Evolutionary conservation across 2,329 filamentous ascomycete species (phyloP), one percentile per base, ranked within the genome.

Genomic region (Fusarium acutatum): DNA sequence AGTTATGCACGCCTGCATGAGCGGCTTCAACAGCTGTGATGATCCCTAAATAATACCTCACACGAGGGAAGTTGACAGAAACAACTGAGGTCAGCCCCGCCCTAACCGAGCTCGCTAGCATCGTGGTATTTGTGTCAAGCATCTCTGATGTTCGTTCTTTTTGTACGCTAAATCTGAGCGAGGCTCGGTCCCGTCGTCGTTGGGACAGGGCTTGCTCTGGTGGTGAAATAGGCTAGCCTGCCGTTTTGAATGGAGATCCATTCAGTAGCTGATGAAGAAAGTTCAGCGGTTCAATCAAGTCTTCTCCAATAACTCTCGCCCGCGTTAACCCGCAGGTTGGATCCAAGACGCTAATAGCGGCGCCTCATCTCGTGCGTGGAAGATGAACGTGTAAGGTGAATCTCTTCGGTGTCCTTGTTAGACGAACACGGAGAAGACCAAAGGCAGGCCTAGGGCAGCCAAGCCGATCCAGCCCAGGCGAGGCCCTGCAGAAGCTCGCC

Each of bases 391-490:
- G 57, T 50, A 69, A 60, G 54, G 41, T 59, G 64, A 69, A 66
- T 64, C 65, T 67, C 60, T 53, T 77, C 60, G 61, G 63, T 63
- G 53, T 49, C 30, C 49, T 62, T 67, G 53, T 61, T 54, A 62
- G 60, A 59, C 52, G 38, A 43, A 56, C 52, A 65, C 64, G 69
- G 69, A 72, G 54, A 68, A 65, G 49, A 44, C 69, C 57, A 68
- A 47, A 62, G 49, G 68, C 47, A n/a, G 56, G 53, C 28, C 34
- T 60, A 66, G 60, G 57, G 40, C 37, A 73, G 75, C 73, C 73
- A 76, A 74, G 71, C 61, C 72, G 59, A 64, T 75, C 73, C 66
- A 74, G 69, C 66, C 75, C 68, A 75, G 68, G 72, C 69, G 75
- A 67, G 61, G 69, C 75, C 72, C 67, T 76, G 60, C 50, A 72